phyloP scores from a whole-genome alignment of 176 grass and related monocot genomes.

The Musa acuminata region DNA sequence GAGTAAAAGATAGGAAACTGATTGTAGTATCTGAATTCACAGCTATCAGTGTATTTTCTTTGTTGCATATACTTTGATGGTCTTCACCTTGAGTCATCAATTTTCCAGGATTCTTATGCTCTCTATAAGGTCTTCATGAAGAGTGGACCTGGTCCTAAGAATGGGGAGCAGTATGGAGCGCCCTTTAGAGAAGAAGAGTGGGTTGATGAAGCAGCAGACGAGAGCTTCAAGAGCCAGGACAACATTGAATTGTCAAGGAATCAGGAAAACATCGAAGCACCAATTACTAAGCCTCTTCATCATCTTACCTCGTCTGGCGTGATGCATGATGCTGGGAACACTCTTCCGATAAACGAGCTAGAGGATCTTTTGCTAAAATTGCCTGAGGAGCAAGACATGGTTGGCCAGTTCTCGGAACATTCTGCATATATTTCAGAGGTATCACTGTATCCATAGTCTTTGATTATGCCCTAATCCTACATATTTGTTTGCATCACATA shows the following conservation, averaged over 20 bases:
- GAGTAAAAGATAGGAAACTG: background rate
- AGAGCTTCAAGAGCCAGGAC: background rate
- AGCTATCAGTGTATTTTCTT: too few species aligned
- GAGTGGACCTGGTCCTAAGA: slow-evolving; percentile 72
- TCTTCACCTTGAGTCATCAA: background rate
- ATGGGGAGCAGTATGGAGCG: slow-evolving; percentile 91
- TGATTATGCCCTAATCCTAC: background rate
- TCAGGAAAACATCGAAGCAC: background rate
- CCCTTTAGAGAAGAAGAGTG: slow-evolving; percentile 83
- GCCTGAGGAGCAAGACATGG: too few species aligned
- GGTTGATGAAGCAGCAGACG: slow-evolving; percentile 35
- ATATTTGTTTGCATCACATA: background rate
- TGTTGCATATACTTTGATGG: too few species aligned
- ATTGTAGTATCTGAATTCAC: too few species aligned
- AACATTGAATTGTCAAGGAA: background rate
- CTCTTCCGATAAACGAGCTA: too few species aligned
- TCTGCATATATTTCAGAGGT: background rate
- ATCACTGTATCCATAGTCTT: background rate
- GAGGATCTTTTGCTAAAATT: background rate
- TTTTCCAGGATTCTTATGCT: slow-evolving; percentile 46
- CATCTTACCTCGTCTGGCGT: too few species aligned
- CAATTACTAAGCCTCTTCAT: background rate
- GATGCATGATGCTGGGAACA: too few species aligned
- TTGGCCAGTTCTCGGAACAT: background rate
- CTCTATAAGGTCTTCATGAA: slow-evolving; percentile 90